Percentiles rank a stretch among this genome's conserved stretches.
These are phyloP conservation scores for Tulasnella sp. DNA, from an alignment of 768 basidiomycete genomes.

Conservation along the genomic window DNA sequence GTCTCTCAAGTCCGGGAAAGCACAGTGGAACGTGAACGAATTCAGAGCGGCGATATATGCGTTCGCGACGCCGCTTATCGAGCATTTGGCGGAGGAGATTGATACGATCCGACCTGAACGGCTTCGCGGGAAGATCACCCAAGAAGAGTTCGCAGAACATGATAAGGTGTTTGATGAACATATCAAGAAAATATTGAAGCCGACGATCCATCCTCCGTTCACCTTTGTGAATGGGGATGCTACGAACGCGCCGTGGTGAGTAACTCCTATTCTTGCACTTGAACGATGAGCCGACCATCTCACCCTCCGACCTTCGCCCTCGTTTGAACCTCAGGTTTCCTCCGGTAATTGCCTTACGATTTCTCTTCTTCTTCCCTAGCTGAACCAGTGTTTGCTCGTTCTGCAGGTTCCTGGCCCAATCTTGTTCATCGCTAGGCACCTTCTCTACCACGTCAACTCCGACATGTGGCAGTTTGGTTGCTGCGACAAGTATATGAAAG, in stretches of 20 bases:
- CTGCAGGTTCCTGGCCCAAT: background rate
- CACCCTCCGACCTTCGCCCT: background rate
- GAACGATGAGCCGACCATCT: background rate
- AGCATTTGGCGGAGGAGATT: constrained; percentile 3
- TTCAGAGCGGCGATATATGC: background rate
- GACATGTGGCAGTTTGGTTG: constrained; percentile 11
- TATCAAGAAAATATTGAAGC: background rate
- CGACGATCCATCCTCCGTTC: background rate
- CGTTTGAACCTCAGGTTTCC: background rate
- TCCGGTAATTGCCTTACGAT: background rate
- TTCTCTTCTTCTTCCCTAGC: background rate
- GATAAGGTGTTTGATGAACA: background rate
- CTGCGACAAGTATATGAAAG: constrained; percentile 10
- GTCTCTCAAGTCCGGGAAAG: background rate
- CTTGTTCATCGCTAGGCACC: background rate
- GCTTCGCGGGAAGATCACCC: constrained; percentile 1
- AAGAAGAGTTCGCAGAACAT: background rate
- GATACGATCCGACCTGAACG: background rate
- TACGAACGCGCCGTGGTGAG: background rate
- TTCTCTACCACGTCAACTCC: constrained; percentile 5
- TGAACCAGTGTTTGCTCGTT: background rate
- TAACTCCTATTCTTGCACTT: background rate
- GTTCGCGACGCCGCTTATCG: background rate
- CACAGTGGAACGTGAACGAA: background rate
- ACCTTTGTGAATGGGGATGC: constrained; percentile 7